These are phyloP conservation scores for Salinomyces thailandicus DNA, from an alignment of 2,329 filamentous ascomycete genomes.

Conservation along the genomic window DNA sequence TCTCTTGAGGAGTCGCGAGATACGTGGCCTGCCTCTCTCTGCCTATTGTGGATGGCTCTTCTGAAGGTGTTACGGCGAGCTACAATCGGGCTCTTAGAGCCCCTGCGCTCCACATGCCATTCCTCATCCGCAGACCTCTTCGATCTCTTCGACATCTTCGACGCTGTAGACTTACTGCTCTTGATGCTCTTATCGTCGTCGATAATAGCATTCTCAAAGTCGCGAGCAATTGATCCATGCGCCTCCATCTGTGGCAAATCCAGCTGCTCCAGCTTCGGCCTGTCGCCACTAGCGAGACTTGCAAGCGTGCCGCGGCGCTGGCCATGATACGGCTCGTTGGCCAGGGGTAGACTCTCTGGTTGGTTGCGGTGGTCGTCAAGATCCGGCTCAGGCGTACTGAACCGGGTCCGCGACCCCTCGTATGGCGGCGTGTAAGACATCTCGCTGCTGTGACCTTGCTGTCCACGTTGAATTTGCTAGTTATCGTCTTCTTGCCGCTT, in stretches of 20 bases:
- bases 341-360: slow-evolving; percentile 48
- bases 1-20: slow-evolving; percentile 36
- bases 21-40: slow-evolving; percentile 10
- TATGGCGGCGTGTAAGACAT: slow-evolving; percentile 53
- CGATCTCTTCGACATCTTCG: slow-evolving; percentile 26
- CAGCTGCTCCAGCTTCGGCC: slow-evolving; percentile 37
- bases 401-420: slow-evolving; percentile 53
- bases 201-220: slow-evolving; percentile 83
- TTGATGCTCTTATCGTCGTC: slow-evolving; percentile 55
- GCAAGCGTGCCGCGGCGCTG: slow-evolving; percentile 62
- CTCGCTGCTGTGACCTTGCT: slow-evolving; percentile 22
- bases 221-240: slow-evolving; percentile 46
- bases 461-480: neutral
- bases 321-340: slow-evolving; percentile 35
- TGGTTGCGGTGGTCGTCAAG: slow-evolving; percentile 80
- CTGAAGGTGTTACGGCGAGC: slow-evolving; percentile 35
- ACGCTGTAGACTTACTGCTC: slow-evolving; percentile 38
- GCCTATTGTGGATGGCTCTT: slow-evolving; percentile 22
- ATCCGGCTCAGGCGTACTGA: slow-evolving; percentile 64
- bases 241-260: slow-evolving; percentile 32
- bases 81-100: slow-evolving; percentile 26
- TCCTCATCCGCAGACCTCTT: slow-evolving; percentile 21
- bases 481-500: neutral
- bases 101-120: slow-evolving; percentile 22
- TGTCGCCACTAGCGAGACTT: slow-evolving; percentile 43